phyloP scores from a whole-genome alignment of 495 filamentous ascomycete species.

The Neurospora discreta region DNA sequence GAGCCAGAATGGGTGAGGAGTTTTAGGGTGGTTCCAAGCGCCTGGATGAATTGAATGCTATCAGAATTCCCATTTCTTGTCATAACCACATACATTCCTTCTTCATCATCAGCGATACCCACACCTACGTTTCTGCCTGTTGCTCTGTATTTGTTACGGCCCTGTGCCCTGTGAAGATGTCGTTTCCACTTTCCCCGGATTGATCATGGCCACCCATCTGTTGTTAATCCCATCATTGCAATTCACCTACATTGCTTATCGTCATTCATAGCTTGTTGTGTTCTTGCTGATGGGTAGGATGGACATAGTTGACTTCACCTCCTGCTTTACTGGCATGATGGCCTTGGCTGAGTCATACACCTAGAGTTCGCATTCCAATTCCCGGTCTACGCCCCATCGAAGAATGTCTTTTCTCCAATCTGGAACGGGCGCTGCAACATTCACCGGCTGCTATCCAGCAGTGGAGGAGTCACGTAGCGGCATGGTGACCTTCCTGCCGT shows the following conservation, averaged over 20 bases:
- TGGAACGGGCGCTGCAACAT: not conserved
- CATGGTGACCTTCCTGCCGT: not conserved
- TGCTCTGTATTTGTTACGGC: not conserved
- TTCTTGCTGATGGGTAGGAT: not conserved
- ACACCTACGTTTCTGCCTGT: not conserved
- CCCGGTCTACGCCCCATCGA: not conserved
- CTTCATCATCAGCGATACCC: not conserved
- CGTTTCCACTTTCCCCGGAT: not conserved
- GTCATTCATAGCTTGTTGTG: not conserved
- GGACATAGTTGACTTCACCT: not conserved
- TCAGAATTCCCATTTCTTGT: not conserved
- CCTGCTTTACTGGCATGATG: not conserved
- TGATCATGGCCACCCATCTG: not conserved
- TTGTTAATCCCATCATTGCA: not conserved
- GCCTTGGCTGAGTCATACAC: not conserved
- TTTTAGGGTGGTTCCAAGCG: constrained; percentile 2
- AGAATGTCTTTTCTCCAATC: not conserved
- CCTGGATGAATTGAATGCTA: not conserved
- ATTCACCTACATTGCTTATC: not conserved
- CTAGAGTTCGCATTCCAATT: not conserved
- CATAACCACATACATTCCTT: not conserved
- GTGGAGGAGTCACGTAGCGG: not conserved
- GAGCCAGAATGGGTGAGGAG: constrained; percentile 51
- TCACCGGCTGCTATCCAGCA: not conserved
- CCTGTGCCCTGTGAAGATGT: not conserved